Conservation (phyloP, 352 stramenopile species). For the Pythium scleroteichum region DNA sequence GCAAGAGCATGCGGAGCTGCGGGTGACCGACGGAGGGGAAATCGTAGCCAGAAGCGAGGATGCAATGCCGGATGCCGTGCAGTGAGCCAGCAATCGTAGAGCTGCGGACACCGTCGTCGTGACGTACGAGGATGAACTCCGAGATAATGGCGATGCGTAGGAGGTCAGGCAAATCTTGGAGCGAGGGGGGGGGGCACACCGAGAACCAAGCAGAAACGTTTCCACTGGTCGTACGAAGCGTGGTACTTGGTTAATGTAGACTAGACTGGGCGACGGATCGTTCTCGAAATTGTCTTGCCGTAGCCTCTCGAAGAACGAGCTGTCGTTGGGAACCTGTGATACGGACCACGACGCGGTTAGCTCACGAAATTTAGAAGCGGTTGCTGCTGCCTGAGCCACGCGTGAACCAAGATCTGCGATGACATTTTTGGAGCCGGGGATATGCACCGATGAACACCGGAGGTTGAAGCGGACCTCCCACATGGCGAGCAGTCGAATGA, state of each 20-base stretch:
- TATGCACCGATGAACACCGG: not conserved
- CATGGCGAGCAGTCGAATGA: constrained; percentile 3
- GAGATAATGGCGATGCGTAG: not conserved
- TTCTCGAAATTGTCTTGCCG: constrained; percentile 1
- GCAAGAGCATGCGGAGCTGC: not conserved
- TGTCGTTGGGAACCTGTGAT: not conserved
- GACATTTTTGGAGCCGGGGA: not conserved
- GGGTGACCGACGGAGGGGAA: not conserved
- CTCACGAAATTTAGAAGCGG: not conserved
- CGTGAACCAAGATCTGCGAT: constrained; percentile 3
- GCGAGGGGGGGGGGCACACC: not conserved
- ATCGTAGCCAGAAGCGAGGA: not conserved
- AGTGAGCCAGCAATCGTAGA: not conserved
- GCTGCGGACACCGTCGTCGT: not conserved
- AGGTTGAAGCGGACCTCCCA: not conserved
- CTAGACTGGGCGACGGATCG: constrained; percentile 13
- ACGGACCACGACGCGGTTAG: no score
- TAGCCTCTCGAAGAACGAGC: constrained; percentile 2
- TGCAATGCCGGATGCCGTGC: not conserved
- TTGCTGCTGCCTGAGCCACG: not conserved
- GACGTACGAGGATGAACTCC: not conserved
- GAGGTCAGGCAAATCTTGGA: no score
- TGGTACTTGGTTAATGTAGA: no score
- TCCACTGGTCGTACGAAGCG: constrained; percentile 11
- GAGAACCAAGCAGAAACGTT: not conserved